Evolutionary conservation across 208 protist genomes (phyloP), one percentile per base, ranked within the genome.

Genomic region (Leptomonas pyrrhocoris): DNA sequence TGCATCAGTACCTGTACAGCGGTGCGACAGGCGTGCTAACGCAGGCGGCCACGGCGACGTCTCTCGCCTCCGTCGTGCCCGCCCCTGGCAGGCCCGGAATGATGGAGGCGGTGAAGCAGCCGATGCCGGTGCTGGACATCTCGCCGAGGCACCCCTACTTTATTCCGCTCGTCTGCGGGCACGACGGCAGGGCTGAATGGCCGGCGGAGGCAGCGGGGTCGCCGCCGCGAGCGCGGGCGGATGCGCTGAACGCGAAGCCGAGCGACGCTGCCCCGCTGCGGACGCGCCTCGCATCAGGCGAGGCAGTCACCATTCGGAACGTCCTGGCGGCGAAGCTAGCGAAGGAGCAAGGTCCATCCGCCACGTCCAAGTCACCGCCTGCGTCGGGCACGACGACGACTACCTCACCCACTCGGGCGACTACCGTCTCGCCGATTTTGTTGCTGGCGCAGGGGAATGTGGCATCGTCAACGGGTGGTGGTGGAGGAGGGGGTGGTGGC

Each of bases 1-100:
- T 90, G 69, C 66, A 80, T 36, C 85, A 89, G 74, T 89, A 91
- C 71, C 59, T 84, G 30, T 88, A 88, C 73, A 90, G 79, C 50
- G 85, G 83, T 6, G 74, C 31, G 1, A 71, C 28, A 5, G 83
- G 83, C 18, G 23, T 43, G n/a, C 64, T 85, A 51, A 65, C 49
- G 31, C 9, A 27, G 30, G 65, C 59, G 11, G 81, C 77, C 15
- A 63, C 57, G 9, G 42, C 57, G 11, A 38, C 74, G 9, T 73
- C 74, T 5, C 71, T 87, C 30, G 28, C 80, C 9, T 69, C 80
- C 4, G 51, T 64, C 19, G 11, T 19, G 1, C 28, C 73, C 4
- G 51, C 55, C 9, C 65, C 73, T 4, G 78, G 69, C 45, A 62
- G 68, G 30, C 61, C 73, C 9, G 72, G 73, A 1, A 68, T 53